Evolutionary conservation across 1,284 basidiomycete genomes (phyloP).

Genomic region (Schizopora paradoxa): DNA sequence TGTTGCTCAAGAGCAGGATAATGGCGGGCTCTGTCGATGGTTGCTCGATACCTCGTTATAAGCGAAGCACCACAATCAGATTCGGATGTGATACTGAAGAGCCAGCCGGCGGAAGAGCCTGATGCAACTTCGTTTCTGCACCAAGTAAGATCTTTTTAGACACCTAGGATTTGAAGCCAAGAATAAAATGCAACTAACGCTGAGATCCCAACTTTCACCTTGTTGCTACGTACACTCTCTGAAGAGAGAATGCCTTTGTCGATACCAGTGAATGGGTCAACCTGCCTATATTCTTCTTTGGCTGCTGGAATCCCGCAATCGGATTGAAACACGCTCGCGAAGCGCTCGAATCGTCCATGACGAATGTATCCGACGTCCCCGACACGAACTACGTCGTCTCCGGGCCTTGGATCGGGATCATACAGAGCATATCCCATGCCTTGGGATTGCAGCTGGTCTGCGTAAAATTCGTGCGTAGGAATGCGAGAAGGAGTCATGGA

Average conservation of each 20-base stretch:
- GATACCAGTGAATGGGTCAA: too few species aligned
- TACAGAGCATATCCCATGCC: slow-evolving; percentile 1
- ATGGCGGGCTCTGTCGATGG: too few species aligned
- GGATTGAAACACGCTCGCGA: slow-evolving; percentile 1
- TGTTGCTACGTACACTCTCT: neutral
- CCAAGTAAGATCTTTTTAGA: neutral
- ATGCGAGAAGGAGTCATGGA: too few species aligned
- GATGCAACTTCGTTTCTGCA: neutral
- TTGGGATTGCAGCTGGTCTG: neutral
- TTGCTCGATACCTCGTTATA: neutral
- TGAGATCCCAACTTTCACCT: neutral
- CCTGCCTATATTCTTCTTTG: neutral
- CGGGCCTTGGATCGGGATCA: slow-evolving; percentile 2
- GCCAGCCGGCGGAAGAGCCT: too few species aligned
- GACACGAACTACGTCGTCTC: slow-evolving; percentile 4
- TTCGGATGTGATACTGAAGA: too few species aligned
- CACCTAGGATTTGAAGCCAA: too few species aligned
- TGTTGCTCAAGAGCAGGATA: too few species aligned
- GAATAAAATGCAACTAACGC: neutral
- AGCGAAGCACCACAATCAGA: slow-evolving; percentile 1
- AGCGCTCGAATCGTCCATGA: too few species aligned
- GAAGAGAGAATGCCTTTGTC: neutral
- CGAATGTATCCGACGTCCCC: slow-evolving; percentile 4
- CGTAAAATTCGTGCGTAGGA: slow-evolving; percentile 4
- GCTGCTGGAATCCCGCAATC: neutral